Evolutionary conservation across 495 filamentous ascomycete genomes (phyloP), one percentile per base, ranked within the genome.

Genomic region (Aspergillus coremiiformis): DNA sequence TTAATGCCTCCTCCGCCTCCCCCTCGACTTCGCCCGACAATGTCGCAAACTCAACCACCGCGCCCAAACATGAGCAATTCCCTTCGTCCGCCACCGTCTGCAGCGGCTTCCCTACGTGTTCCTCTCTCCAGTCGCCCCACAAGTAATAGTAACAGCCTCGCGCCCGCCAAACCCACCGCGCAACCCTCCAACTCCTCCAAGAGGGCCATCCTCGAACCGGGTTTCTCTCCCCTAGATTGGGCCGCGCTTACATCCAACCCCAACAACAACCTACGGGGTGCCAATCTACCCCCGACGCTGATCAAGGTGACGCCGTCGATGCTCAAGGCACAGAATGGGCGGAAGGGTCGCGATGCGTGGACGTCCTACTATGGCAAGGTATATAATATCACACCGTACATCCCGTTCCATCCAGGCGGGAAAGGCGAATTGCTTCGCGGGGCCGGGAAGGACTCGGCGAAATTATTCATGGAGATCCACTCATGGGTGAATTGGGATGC

Each of bases 401-500:
- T 90, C 33, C 82, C 86, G 0, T 98, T 89, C 63, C 93, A 98
- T 61, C 93, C 93, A 0, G 93, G 93, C 29, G 93, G 93, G 4
- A 88, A 86, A 70, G 84, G 82, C 3, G 89, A 98, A 72, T 61
- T 97, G 59, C 73, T 95, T 66, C 77, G 86, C 20, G 84, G 78
- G 14, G 92, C 90, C 1, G 93, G 89, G 15, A 77, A 71, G 64
- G 76, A 79, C 43, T 75, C 70, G 12, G 88, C 83, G 30, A 83
- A 82, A 71, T 58, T 98, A 61, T 97, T 98, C 66, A 82, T 84
- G 55, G 90, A 96, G 72, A 79, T 91, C 20, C 93, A 98, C 75
- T 90, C 92, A 15, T 98, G 94, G 93, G 92, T 98, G 9, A 98
- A 95, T 60, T 95, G 89, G 76, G 94, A 97, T 72, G 87, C 85